Base-by-base conservation (phyloP, 495 filamentous ascomycete species). In the Podospora didyma region DNA sequence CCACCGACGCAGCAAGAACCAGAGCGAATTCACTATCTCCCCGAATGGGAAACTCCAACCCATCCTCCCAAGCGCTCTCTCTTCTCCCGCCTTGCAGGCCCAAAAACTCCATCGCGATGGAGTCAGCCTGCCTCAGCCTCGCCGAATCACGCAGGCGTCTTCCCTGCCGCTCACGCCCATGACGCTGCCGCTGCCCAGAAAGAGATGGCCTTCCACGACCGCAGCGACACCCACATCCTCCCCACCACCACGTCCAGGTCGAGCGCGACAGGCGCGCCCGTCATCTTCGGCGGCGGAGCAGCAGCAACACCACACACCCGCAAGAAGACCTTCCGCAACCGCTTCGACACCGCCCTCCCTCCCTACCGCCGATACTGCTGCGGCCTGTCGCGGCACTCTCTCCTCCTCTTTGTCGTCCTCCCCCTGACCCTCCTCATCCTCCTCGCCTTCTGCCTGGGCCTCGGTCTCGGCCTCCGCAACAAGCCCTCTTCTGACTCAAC, bases 31-130 rank as follows among this genome's bases (percentile, higher is more conserved):
- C 60, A 54, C 20, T 46, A 74, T 55, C 59, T 70, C 31, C 70
- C 69, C 19, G 71, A 69, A 2, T 76, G 72, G 73, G 72, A 76
- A 52, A 69, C 64, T 2, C 68, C 70, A 19, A 62, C 64, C 21
- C 55, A 66, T 19, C 65, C 71, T 3, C 70, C 73, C 7, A 75
- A 71, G 55, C 68, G 66, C 46, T 35, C 47, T 22, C 49, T 26
- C 20, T 57, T 46, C 28, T 51, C 41, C 26, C 54, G 47, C 54
- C 23, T 39, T 7, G 12, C 53, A 49, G 19, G 17, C 20, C 51
- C 23, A n/a, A 31, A 23, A 2, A 11, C 55, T 14, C 9, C 37
- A 1, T 35, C 34, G 7, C 28, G 45, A 24, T 23, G 39, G 39
- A 42, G n/a, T 14, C 39, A 42, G 4, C n/a, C 39, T 14, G n/a